phyloP scores from a whole-genome alignment of 2,329 filamentous ascomycete species.

The Plectosphaerella plurivora region DNA sequence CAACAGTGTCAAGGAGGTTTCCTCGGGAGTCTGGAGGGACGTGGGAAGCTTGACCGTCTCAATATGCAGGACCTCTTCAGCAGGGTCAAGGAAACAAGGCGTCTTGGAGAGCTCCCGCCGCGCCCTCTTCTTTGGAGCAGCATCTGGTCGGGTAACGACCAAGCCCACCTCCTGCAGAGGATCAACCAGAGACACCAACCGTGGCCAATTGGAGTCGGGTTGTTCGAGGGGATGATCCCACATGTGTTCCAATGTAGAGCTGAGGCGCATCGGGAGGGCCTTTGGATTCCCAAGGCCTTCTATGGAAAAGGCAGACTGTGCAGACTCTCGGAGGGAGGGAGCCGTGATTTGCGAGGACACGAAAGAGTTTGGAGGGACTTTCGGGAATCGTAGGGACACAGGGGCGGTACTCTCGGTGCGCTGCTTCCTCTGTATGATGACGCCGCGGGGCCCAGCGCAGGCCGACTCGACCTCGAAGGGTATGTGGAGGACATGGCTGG shows the following conservation, averaged over 20 bases:
- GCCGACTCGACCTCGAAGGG: constrained; percentile 91
- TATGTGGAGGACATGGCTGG: constrained; percentile 84
- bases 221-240: constrained; percentile 51
- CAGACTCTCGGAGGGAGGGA: constrained; percentile 41
- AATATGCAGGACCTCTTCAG: constrained; percentile 81
- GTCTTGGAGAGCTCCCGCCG: constrained; percentile 36
- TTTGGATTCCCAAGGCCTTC: constrained; percentile 53
- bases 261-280: constrained; percentile 46
- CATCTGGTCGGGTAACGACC: constrained; percentile 60
- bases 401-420: constrained; percentile 44
- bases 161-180: constrained; percentile 82
- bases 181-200: constrained; percentile 79
- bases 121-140: constrained; percentile 24
- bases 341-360: constrained; percentile 62
- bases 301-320: constrained; percentile 49
- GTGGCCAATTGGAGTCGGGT: constrained; percentile 60
- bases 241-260: constrained; percentile 51
- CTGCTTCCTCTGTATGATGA: constrained; percentile 81
- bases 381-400: constrained; percentile 51
- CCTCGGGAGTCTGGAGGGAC: constrained; percentile 22
- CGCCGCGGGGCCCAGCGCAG: constrained; percentile 74
- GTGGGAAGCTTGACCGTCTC: constrained; percentile 60
- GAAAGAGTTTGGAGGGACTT: constrained; percentile 79
- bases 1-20: constrained; percentile 62
- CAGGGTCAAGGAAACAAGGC: constrained; percentile 60